Base-by-base conservation (phyloP, 306 rosid species). In the Notholithocarpus densiflorus region DNA sequence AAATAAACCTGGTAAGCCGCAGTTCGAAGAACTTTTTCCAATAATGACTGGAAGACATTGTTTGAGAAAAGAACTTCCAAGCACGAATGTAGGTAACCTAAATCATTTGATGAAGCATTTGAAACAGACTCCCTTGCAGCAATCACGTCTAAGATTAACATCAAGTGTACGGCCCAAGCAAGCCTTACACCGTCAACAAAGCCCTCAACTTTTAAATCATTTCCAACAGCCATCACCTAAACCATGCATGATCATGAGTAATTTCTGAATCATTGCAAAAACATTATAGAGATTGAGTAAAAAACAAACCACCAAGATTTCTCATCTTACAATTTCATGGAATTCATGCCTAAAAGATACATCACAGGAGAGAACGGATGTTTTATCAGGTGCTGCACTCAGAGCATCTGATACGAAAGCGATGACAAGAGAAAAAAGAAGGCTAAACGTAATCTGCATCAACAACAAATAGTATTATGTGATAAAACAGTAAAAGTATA, bases 121-220 rank as follows among this genome's bases (percentile, higher is more conserved):
- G 90, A 87, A 82, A 79, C 60, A 34, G 89, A 79, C 77, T 89
- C 93, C 86, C 89, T 87, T 65, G 91, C 75, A 56, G 87, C 83
- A 81, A 68, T 79, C 78, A 83, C 83, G 74, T 90, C 98, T 53
- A 88, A 92, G 79, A 84, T 81, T 73, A 95, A 81, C 95, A 95
- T 91, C 82, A 95, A 90, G 86, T 92, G 95, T 70, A 91, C 98
- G 73, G 89, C 85, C 98, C 98, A 95, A 73, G 93, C 94, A 84
- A 95, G 91, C 87, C 97, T 89, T 75, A 89, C 73, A 54, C 93
- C 89, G 76, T 92, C 95, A 77, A 86, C 59, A 71, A 86, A 89
- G 77, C 95, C 94, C 83, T 89, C 95, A 77, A 90, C 87, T 70
- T 82, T 80, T 80, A 88, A 89, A 90, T 95, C 92, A 85, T 87